These are phyloP conservation scores for Wickerhamomyces queroliae DNA, from an alignment of 805 yeast species.

Conservation along the genomic window DNA sequence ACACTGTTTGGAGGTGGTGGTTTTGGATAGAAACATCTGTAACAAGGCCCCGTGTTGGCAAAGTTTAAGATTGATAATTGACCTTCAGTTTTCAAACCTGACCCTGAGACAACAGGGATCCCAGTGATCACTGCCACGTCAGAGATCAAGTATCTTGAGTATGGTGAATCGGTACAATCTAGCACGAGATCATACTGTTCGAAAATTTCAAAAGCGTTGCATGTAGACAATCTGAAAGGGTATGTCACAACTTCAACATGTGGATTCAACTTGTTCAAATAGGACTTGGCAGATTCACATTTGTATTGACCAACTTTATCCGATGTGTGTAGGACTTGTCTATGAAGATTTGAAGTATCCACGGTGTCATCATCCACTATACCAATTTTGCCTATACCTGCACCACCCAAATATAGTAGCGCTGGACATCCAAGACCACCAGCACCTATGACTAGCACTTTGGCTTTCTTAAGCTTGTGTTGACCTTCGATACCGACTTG, in stretches of 20 bases:
- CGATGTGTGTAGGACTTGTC: conserved; percentile 80
- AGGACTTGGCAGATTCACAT: conserved; percentile 69
- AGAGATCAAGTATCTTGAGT: conserved; percentile 77
- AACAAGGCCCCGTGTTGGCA: conserved; percentile 74
- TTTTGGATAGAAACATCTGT: conserved; percentile 84
- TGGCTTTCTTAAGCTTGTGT: conserved; percentile 45
- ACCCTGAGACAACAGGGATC: conserved; percentile 80
- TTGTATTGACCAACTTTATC: conserved; percentile 63
- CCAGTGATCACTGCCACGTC: conserved; percentile 71
- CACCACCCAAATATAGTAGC: conserved; percentile 73
- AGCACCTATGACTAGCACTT: conserved; percentile 82
- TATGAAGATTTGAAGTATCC: conserved; percentile 78
- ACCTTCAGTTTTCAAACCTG: conserved; percentile 90
- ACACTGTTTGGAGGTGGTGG: conserved; percentile 87
- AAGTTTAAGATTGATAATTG: conserved; percentile 77
- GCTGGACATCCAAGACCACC: conserved; percentile 98
- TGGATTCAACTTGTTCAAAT: conserved; percentile 58
- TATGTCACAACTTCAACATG: conserved; percentile 49
- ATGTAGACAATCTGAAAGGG: conserved; percentile 41
- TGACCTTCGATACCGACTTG: conserved; percentile 54
- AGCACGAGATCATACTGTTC: conserved; percentile 66
- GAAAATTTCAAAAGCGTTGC: conserved; percentile 61
- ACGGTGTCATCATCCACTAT: conserved; percentile 85
- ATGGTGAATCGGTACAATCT: conserved; percentile 95
- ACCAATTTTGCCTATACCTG: conserved; percentile 83